Evolutionary conservation across 352 stramenopile species (phyloP).

Genomic region (Globisporangium radiosum): DNA sequence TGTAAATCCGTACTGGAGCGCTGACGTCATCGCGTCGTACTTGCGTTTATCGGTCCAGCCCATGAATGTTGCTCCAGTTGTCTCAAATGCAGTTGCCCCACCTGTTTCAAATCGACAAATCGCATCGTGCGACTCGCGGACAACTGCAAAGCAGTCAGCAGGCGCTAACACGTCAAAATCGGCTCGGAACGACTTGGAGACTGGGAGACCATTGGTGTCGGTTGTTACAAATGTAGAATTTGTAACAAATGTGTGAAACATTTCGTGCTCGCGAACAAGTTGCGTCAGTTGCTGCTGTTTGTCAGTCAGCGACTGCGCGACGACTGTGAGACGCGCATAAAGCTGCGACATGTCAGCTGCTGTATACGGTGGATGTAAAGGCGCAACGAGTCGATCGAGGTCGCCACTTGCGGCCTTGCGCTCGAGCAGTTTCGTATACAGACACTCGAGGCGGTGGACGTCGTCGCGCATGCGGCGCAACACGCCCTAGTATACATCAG

Average conservation of each 20-base stretch:
- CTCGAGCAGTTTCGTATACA: slow-evolving; percentile 27
- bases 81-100: slow-evolving; percentile 16
- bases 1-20: slow-evolving; percentile 38
- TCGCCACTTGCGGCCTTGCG: slow-evolving; percentile 14
- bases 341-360: slow-evolving; percentile 11
- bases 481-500: slow-evolving; percentile 11
- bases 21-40: slow-evolving; percentile 19
- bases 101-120: slow-evolving; percentile 36
- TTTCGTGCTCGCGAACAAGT: slow-evolving; percentile 23
- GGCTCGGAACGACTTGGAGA: slow-evolving; percentile 29
- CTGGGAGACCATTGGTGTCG: slow-evolving; percentile 15
- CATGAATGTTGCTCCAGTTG: slow-evolving; percentile 39
- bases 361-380: slow-evolving; percentile 6
- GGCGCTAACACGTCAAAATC: slow-evolving; percentile 14
- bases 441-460: slow-evolving; percentile 34
- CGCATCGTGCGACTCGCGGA: slow-evolving; percentile 51
- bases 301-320: slow-evolving; percentile 30
- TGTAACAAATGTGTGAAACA: slow-evolving; percentile 13
- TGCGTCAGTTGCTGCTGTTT: slow-evolving; percentile 30
- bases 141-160: slow-evolving; percentile 36
- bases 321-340: slow-evolving; percentile 27
- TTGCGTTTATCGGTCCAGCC: slow-evolving; percentile 49
- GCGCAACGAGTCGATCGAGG: slow-evolving; percentile 7
- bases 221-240: too few relatives aligned
- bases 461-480: slow-evolving; percentile 46